phyloP scores from a whole-genome alignment of 345 rosid genomes.

The Boechera divaricarpa region DNA sequence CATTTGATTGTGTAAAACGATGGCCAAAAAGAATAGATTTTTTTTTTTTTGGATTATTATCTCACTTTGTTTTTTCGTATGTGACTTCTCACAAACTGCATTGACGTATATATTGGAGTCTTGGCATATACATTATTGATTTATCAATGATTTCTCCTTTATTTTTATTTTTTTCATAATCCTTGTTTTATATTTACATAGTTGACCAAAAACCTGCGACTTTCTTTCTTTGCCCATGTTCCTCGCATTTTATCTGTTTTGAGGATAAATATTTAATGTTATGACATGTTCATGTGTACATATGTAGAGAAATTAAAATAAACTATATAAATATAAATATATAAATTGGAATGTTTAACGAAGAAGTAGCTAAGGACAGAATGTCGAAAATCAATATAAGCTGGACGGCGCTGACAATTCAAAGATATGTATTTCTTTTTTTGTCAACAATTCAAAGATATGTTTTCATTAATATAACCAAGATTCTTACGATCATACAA shows the following conservation, averaged over 20 bases:
- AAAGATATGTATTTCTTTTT: slow-evolving; percentile 27
- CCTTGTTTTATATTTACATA: slow-evolving; percentile 2
- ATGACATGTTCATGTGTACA: background rate
- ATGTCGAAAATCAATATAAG: slow-evolving; percentile 14
- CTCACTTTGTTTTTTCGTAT: slow-evolving; percentile 15
- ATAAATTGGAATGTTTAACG: slow-evolving; percentile 22
- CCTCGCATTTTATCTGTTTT: slow-evolving; percentile 13
- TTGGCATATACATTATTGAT: slow-evolving; percentile 18
- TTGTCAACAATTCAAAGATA: slow-evolving; percentile 28
- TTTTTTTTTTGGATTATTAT: background rate
- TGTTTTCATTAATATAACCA: slow-evolving; percentile 26
- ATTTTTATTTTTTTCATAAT: too few species aligned
- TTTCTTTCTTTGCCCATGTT: slow-evolving; percentile 27
- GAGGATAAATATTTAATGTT: background rate
- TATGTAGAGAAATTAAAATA: background rate
- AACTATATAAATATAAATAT: background rate
- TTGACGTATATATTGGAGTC: slow-evolving; percentile 33
- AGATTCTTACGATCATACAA: slow-evolving; percentile 31
- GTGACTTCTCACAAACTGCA: slow-evolving; percentile 5
- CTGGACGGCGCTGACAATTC: slow-evolving; percentile 29
- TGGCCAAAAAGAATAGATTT: background rate
- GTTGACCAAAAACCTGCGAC: slow-evolving; percentile 23
- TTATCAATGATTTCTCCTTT: too few species aligned
- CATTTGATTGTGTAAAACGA: slow-evolving; percentile 11
- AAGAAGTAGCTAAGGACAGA: slow-evolving; percentile 5